phyloP scores from a whole-genome alignment of 345 rosid genomes.

The Viola odorata region DNA sequence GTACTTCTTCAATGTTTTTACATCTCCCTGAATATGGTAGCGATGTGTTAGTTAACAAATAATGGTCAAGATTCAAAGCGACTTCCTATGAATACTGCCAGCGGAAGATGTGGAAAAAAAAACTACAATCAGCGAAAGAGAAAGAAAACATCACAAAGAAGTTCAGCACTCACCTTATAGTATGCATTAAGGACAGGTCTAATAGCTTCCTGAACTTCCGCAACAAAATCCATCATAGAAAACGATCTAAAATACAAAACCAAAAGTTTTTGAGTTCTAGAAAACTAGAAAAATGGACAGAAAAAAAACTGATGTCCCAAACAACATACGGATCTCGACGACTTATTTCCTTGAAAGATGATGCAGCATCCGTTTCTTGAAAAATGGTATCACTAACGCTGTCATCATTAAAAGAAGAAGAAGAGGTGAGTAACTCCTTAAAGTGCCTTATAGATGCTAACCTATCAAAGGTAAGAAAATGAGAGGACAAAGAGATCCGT shows the following conservation, averaged over 20 bases:
- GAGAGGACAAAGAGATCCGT: constrained; percentile 21
- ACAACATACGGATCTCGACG: constrained; percentile 81
- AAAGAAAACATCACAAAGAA: neutral
- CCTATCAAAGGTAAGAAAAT: neutral
- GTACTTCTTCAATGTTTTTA: constrained; percentile 65
- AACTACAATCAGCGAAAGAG: too few species aligned
- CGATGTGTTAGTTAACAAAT: constrained; percentile 2
- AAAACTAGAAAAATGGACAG: constrained; percentile 1
- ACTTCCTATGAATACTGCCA: neutral
- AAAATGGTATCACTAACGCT: constrained; percentile 75
- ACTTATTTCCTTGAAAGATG: constrained; percentile 76
- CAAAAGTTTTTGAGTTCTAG: neutral
- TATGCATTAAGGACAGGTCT: constrained; percentile 80
- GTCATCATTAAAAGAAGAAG: constrained; percentile 24
- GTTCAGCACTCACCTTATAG: constrained; percentile 47
- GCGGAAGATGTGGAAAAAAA: too few species aligned
- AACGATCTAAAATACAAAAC: constrained; percentile 52
- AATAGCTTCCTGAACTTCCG: constrained; percentile 83
- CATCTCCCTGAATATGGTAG: constrained; percentile 52
- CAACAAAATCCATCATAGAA: constrained; percentile 79
- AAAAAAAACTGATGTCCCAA: constrained; percentile 6
- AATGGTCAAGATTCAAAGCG: neutral
- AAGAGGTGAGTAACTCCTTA: constrained; percentile 12
- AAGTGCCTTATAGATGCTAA: neutral
- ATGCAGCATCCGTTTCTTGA: constrained; percentile 86